These are phyloP conservation scores for Colletotrichum viniferum DNA, from an alignment of 2,329 filamentous ascomycete species.

Conservation along the genomic window DNA sequence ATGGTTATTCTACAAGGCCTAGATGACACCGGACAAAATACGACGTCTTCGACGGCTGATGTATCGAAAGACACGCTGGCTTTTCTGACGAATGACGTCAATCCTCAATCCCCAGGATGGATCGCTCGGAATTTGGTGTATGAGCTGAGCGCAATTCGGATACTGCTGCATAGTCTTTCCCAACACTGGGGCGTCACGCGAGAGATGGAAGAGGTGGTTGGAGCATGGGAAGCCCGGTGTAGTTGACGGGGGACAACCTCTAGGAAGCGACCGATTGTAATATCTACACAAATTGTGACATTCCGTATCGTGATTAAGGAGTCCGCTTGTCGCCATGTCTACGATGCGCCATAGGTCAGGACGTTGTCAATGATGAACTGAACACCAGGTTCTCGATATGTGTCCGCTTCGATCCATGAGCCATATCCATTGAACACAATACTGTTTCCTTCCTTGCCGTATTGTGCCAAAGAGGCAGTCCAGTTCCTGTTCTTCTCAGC, in stretches of 20 bases:
- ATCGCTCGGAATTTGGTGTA: background rate
- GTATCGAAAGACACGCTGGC: background rate
- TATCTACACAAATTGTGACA: background rate
- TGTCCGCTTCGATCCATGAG: conserved; percentile 48
- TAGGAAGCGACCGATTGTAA: background rate
- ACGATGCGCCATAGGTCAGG: background rate
- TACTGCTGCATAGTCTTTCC: background rate
- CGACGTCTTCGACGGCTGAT: background rate
- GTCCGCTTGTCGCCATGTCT: background rate
- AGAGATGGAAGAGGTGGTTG: conserved; percentile 1
- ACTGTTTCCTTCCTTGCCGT: conserved; percentile 39
- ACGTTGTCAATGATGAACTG: conserved; percentile 27
- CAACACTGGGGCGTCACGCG: background rate
- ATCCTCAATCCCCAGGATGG: background rate
- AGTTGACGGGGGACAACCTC: background rate
- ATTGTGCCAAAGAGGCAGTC: conserved; percentile 42
- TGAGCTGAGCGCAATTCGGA: background rate
- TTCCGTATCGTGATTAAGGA: background rate
- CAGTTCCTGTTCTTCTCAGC: background rate
- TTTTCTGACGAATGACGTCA: background rate
- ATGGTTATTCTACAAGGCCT: background rate
- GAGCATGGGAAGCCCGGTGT: background rate
- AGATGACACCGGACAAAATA: background rate
- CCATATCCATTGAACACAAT: conserved; percentile 54
- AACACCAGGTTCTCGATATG: conserved; percentile 45